Percentiles rank a stretch among this genome's conserved stretches.
phyloP scores from a whole-genome alignment of 768 basidiomycete species.

The Xerocomellus dryophilus region DNA sequence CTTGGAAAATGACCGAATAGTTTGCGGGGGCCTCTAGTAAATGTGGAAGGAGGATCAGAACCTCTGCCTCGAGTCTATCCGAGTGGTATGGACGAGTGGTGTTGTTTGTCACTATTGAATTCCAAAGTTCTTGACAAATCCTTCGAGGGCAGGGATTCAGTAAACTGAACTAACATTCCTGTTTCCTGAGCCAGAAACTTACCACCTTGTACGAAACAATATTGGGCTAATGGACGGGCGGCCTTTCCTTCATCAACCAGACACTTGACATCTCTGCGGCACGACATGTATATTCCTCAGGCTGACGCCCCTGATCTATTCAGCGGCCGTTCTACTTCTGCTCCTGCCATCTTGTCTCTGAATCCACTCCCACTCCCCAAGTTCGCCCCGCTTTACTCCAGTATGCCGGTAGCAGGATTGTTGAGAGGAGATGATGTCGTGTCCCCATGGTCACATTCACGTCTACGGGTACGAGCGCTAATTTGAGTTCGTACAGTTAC shows the following conservation, averaged over 20 bases:
- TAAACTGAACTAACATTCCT: too few species aligned
- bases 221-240: too few species aligned
- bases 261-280: too few species aligned
- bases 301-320: background rate
- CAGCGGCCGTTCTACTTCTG: background rate
- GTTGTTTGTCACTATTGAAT: slow-evolving; percentile 25
- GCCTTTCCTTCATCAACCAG: too few species aligned
- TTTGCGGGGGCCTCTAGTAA: background rate
- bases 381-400: slow-evolving; percentile 10
- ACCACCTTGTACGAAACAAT: too few species aligned
- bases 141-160: too few species aligned
- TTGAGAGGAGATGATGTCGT: slow-evolving; percentile 33
- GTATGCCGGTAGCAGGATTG: slow-evolving; percentile 22
- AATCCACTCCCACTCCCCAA: background rate
- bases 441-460: slow-evolving; percentile 19
- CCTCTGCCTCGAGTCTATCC: background rate
- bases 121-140: slow-evolving; percentile 5
- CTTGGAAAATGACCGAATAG: background rate
- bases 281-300: background rate
- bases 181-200: too few species aligned
- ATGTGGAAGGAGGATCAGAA: background rate
- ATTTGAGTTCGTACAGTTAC: background rate
- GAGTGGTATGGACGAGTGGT: slow-evolving; percentile 3
- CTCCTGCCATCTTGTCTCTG: background rate
- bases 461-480: background rate